Conservation (phyloP, 148 eudicot species). For the Vaccinium darrowii region DNA sequence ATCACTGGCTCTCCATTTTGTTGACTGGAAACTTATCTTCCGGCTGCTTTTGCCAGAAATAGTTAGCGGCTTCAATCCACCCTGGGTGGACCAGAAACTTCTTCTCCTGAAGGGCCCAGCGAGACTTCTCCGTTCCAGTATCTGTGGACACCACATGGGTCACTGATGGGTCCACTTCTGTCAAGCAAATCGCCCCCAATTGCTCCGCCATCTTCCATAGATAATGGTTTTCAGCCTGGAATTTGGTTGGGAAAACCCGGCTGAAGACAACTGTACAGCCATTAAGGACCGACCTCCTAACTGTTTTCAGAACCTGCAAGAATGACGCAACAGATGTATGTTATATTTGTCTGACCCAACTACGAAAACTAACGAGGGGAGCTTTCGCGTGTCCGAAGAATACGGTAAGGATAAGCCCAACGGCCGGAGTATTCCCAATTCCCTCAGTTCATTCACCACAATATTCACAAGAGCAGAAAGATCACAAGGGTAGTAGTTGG, state of each 20-base stretch:
- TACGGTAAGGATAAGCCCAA: neutral
- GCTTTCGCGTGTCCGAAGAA: neutral
- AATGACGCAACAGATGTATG: neutral
- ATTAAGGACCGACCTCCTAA: conserved; percentile 57
- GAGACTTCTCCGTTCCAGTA: conserved; percentile 68
- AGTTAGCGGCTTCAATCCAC: conserved; percentile 76
- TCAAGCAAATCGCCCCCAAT: conserved; percentile 68
- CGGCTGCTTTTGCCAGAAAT: conserved; percentile 60
- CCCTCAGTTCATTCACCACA: neutral
- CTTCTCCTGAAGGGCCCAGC: conserved; percentile 62
- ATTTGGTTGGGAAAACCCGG: conserved; percentile 50
- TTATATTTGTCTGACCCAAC: neutral
- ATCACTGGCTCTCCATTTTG: conserved; percentile 25
- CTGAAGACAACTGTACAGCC: conserved; percentile 74
- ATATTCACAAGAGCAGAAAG: neutral
- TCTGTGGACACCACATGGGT: conserved; percentile 74
- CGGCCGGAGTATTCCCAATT: neutral
- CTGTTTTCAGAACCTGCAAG: conserved; percentile 53
- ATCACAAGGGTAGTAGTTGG: neutral
- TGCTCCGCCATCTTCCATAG: conserved; percentile 78
- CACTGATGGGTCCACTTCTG: conserved; percentile 43
- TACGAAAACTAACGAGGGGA: neutral
- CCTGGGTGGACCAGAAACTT: conserved; percentile 63
- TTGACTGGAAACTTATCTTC: conserved; percentile 75
- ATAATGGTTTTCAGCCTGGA: conserved; percentile 43